Conservation (phyloP, 2,329 filamentous ascomycete species). For the Exophiala mesophila region DNA sequence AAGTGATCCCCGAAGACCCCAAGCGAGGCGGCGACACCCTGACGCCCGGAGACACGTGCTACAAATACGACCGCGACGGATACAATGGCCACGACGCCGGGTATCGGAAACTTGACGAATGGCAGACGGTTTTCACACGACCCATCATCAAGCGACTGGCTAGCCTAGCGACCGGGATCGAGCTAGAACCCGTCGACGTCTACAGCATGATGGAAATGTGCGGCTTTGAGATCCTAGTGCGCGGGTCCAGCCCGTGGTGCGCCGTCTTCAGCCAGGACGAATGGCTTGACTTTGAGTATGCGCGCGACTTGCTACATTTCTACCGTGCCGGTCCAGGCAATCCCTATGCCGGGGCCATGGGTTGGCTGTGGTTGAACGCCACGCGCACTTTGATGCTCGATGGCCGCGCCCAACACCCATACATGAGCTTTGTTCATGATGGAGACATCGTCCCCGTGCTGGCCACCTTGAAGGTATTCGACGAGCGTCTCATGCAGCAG, state of each 20-base stretch:
- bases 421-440: constrained; percentile 58
- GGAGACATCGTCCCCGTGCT: constrained; percentile 55
- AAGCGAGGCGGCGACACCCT: constrained; percentile 51
- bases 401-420: constrained; percentile 39
- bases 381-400: constrained; percentile 46
- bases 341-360: constrained; percentile 50
- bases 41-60: constrained; percentile 49
- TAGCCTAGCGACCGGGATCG: constrained; percentile 39
- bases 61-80: constrained; percentile 35
- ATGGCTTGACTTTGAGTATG: constrained; percentile 55
- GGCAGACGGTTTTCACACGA: constrained; percentile 45
- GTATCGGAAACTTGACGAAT: constrained; percentile 43
- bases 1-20: constrained; percentile 50
- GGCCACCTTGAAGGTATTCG: constrained; percentile 39
- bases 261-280: constrained; percentile 51
- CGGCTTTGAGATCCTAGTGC: constrained; percentile 53
- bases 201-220: constrained; percentile 60
- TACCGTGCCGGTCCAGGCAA: constrained; percentile 57
- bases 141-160: constrained; percentile 43
- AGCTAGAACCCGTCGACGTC: constrained; percentile 45
- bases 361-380: constrained; percentile 56
- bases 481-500: constrained; percentile 42
- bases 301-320: constrained; percentile 54
- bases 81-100: constrained; percentile 48
- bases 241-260: constrained; percentile 54